phyloP scores from a whole-genome alignment of 1,139 yeast species.

The Hemisphaericaspora lyxosophila region DNA sequence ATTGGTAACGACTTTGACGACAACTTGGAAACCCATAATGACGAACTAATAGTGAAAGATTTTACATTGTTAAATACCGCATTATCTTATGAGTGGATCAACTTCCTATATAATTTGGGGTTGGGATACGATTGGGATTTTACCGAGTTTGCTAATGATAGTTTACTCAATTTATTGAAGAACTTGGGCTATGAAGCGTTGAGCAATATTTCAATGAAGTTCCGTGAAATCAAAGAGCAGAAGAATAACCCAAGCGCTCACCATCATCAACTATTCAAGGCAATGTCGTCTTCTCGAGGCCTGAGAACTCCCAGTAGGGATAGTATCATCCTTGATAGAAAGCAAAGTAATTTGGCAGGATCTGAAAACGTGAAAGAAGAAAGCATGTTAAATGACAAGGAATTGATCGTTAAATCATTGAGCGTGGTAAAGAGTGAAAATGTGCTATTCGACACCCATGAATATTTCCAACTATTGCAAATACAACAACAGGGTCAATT shows the following conservation, averaged over 20 bases:
- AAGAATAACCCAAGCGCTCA: conserved; percentile 8
- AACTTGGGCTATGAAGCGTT: conserved; percentile 30
- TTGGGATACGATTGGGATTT: conserved; percentile 41
- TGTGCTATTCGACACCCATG: conserved; percentile 34
- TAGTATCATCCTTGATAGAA: conserved; percentile 1
- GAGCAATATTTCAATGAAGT: conserved; percentile 26
- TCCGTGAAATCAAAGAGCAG: conserved; percentile 21
- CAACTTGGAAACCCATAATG: conserved; percentile 12
- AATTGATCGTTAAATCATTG: conserved; percentile 23
- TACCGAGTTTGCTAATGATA: conserved; percentile 31
- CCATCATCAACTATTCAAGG: conserved; percentile 4
- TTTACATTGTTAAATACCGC: conserved; percentile 29
- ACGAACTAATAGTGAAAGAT: conserved; percentile 36
- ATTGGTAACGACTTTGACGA: conserved; percentile 27
- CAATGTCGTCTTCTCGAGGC: background rate
- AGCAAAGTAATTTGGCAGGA: background rate
- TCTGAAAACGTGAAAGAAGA: background rate
- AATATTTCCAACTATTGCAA: conserved; percentile 16
- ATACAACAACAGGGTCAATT: conserved; percentile 9
- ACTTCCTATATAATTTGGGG: conserved; percentile 37
- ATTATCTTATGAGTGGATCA: conserved; percentile 40
- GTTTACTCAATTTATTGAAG: conserved; percentile 28
- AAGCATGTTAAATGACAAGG: conserved; percentile 6
- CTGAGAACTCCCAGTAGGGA: conserved; percentile 1
- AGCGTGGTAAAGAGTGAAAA: conserved; percentile 24